Evolutionary conservation across 805 yeast genomes (phyloP).

Genomic region (Metschnikowia kunwiensis): DNA sequence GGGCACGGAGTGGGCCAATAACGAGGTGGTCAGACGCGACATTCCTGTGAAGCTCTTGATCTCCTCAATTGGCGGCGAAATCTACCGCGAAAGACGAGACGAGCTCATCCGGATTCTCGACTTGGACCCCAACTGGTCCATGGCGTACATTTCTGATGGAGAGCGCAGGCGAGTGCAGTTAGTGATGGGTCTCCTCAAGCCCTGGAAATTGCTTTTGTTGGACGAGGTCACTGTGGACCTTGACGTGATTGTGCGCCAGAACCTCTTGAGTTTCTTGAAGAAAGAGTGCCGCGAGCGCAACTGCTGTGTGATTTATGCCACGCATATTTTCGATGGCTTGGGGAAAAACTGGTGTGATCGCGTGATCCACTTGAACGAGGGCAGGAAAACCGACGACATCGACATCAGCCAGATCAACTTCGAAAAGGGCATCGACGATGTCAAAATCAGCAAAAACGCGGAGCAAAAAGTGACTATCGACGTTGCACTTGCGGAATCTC

Average conservation of each 20-base stretch:
- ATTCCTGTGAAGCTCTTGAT: conserved; percentile 80
- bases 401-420: conserved; percentile 29
- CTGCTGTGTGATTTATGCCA: conserved; percentile 85
- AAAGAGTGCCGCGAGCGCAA: conserved; percentile 68
- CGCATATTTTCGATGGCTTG: conserved; percentile 95
- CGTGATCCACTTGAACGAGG: conserved; percentile 72
- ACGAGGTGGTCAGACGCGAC: conserved; percentile 85
- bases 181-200: conserved; percentile 87
- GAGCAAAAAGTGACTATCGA: conserved; percentile 29
- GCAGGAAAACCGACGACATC: conserved; percentile 46
- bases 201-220: conserved; percentile 82
- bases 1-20: conserved; percentile 98
- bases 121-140: conserved; percentile 84
- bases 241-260: conserved; percentile 84
- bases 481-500: conserved; percentile 46
- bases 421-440: conserved; percentile 30
- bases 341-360: conserved; percentile 82
- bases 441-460: conserved; percentile 15
- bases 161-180: conserved; percentile 92
- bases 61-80: conserved; percentile 71
- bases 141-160: conserved; percentile 91
- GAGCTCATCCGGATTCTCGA: conserved; percentile 73
- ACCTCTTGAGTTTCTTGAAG: conserved; percentile 66
- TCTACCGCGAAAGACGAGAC: conserved; percentile 71
- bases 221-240: conserved; percentile 97